Conservation (phyloP, 352 stramenopile genomes). For the Phytophthora rubi region DNA sequence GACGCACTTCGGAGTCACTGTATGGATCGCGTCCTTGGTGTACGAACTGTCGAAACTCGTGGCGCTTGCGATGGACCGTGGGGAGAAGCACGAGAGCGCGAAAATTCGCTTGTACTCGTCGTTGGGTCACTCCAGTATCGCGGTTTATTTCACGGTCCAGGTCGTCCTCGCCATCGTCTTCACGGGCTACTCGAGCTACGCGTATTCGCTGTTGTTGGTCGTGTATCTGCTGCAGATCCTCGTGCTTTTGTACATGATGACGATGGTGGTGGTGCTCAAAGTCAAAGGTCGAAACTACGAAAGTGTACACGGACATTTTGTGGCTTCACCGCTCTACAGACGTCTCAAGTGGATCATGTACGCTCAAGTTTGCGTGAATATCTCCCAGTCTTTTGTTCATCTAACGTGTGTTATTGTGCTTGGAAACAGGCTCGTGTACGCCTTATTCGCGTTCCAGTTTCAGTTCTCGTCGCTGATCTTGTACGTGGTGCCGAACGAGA, state of each 20-base stretch:
- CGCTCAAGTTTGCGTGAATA: background rate
- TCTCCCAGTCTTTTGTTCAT: background rate
- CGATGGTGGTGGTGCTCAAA: conserved; percentile 38
- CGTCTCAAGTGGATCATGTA: conserved; percentile 60
- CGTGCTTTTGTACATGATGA: conserved; percentile 39
- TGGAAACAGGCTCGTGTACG: conserved; percentile 35
- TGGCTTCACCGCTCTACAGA: conserved; percentile 52
- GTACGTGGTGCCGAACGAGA: conserved; percentile 28
- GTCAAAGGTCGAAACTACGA: conserved; percentile 49
- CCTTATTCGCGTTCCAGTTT: conserved; percentile 63
- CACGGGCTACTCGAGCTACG: conserved; percentile 39
- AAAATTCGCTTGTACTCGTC: conserved; percentile 43
- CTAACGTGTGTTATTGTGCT: background rate
- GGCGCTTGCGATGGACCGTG: conserved; percentile 42
- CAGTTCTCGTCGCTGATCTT: conserved; percentile 52
- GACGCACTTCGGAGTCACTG: conserved; percentile 34
- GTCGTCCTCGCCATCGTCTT: conserved; percentile 28
- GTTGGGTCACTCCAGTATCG: conserved; percentile 29
- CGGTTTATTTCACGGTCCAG: conserved; percentile 26
- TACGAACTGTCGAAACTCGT: conserved; percentile 56
- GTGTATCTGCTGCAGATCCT: conserved; percentile 40
- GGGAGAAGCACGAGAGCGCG: conserved; percentile 37
- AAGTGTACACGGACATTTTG: conserved; percentile 49
- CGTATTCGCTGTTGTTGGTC: conserved; percentile 36
- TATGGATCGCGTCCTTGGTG: conserved; percentile 46